Base-by-base conservation (phyloP, 805 yeast species). In the Metschnikowia reukaufii region DNA sequence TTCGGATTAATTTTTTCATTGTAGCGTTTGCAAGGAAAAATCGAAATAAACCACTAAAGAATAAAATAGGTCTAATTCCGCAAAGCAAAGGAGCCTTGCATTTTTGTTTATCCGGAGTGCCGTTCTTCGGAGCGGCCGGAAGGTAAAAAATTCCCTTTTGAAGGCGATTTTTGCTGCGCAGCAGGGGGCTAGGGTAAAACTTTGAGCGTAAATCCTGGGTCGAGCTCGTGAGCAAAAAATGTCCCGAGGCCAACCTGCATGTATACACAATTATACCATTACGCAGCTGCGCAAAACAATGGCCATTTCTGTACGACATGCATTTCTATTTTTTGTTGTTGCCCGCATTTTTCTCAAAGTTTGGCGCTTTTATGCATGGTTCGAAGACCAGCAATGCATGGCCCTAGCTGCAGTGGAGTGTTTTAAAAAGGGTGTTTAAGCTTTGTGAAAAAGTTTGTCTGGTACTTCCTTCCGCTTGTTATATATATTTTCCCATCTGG, bases 361-460 rank as follows among this genome's bases (percentile, higher is more conserved):
- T 16, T 29, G 48, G 48, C 48, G 48, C 44, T 17, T 31, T 36
- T 39, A 39, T 45, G 48, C 44, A 39, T 45, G 48, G 48, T 45
- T 36, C 20, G 40, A 21, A 31, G 19, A 45, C 40, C 35, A 29
- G 47, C 47, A 32, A 40, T 45, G 48, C 48, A 45, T 40, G 44
- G 36, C 40, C 44, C 21, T 39, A 34, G 44, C 39, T 45, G 48
- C 48, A 45, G 44, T 36, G 31, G 37, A 18, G 25, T 9, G 30
- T 17, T 19, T 23, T 7, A 15, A 20, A 23, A 18, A 19, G 30
- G 18, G 19, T 18, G 35, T 29, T 19, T 34, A 12, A n/a, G 35
- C 23, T 17, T 42, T 29, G 39, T 23, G 20, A 29, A 32, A 31
- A 39, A 32, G 31, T 25, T 27, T 29, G 29, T 13, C 42, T 29